A percentile compares a stretch with the other conserved stretches of the same genome.
These are phyloP conservation scores for Wallemia mellicola DNA, from an alignment of 1,284 basidiomycete genomes.

Conservation along the genomic window DNA sequence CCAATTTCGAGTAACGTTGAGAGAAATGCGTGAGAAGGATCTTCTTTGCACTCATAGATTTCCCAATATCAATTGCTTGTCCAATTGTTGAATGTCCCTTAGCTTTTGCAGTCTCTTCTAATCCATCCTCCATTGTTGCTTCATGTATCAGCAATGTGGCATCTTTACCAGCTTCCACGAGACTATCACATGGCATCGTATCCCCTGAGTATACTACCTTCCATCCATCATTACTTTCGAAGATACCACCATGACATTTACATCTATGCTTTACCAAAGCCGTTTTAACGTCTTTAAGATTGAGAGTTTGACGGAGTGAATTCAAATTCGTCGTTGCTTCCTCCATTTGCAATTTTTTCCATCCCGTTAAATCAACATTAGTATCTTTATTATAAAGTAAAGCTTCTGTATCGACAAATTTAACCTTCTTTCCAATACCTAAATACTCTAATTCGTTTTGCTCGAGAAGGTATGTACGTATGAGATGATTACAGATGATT, in stretches of 20 bases:
- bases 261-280: constrained; percentile 33
- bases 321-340: constrained; percentile 14
- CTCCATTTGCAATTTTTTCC: constrained; percentile 18
- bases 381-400: constrained; percentile 24
- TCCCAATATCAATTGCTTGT: constrained; percentile 51
- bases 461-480: constrained; percentile 34
- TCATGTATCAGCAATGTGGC: constrained; percentile 76
- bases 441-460: constrained; percentile 32
- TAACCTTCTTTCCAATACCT: constrained; percentile 14
- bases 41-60: constrained; percentile 50
- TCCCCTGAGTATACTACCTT: constrained; percentile 69
- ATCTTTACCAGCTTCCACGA: constrained; percentile 33
- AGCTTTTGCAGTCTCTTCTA: constrained; percentile 28
- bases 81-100: constrained; percentile 76
- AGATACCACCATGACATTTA: constrained; percentile 29
- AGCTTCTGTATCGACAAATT: constrained; percentile 15
- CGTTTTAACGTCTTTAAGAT: constrained; percentile 21
- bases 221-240: constrained; percentile 44
- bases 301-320: constrained; percentile 1
- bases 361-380: constrained; percentile 26
- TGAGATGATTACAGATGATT: constrained; percentile 27
- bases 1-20: constrained; percentile 67
- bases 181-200: constrained; percentile 40
- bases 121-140: constrained; percentile 55
- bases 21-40: constrained; percentile 83